Conservation (phyloP, 257 asterid genomes). For the Solanum peruvianum region DNA sequence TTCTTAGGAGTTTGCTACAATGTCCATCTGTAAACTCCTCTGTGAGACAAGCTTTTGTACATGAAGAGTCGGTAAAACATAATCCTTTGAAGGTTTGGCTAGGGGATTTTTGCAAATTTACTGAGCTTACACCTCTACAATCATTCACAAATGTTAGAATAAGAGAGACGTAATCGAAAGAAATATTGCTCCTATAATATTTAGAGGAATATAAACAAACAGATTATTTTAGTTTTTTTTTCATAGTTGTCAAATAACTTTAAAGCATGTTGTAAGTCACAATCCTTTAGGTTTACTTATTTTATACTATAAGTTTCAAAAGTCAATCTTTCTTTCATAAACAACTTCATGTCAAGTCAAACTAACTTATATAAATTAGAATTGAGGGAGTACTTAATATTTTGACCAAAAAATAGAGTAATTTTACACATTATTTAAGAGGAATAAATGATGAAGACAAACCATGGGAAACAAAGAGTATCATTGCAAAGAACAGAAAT, state of each 20-base stretch:
- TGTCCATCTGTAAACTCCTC: neutral
- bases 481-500: neutral
- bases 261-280: neutral
- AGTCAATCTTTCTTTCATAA: too few relatives aligned
- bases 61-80: neutral
- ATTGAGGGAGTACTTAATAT: too few relatives aligned
- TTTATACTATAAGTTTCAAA: too few relatives aligned
- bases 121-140: neutral
- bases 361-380: too few relatives aligned
- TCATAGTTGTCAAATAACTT: neutral
- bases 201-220: neutral
- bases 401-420: neutral
- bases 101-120: too few relatives aligned
- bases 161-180: neutral
- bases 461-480: neutral
- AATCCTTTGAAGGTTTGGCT: neutral
- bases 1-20: neutral
- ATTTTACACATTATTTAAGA: too few relatives aligned
- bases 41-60: neutral
- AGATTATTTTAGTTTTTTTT: neutral
- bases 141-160: neutral
- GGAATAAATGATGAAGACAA: neutral
- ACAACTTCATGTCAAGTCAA: too few relatives aligned
- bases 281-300: too few relatives aligned
- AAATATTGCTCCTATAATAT: neutral